Evolutionary conservation across 2,329 filamentous ascomycete species (phyloP).

Genomic region (Penicillium thymicola): DNA sequence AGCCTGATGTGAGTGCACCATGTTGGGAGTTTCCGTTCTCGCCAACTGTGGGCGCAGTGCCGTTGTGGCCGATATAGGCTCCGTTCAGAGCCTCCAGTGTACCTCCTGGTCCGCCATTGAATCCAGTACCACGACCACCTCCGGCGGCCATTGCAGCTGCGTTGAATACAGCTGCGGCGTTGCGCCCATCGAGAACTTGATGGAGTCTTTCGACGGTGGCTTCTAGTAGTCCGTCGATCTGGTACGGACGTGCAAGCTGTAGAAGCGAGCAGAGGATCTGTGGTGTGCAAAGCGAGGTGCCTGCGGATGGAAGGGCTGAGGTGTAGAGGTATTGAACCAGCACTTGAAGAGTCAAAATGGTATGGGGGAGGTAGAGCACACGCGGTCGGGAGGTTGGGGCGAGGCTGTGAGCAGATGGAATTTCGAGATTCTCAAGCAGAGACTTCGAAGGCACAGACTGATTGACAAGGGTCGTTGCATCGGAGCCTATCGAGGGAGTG

Average conservation of each 20-base stretch:
- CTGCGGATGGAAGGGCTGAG: conserved; percentile 73
- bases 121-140: conserved; percentile 78
- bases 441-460: conserved; percentile 30
- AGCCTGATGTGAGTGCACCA: conserved; percentile 35
- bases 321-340: conserved; percentile 93
- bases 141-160: conserved; percentile 97
- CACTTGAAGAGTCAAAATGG: conserved; percentile 81
- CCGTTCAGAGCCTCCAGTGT: conserved; percentile 44
- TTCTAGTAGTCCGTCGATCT: conserved; percentile 87
- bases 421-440: conserved; percentile 45
- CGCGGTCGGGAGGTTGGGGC: conserved; percentile 67
- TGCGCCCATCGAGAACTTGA: conserved; percentile 82
- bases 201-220: conserved; percentile 90
- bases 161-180: conserved; percentile 96
- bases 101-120: conserved; percentile 53
- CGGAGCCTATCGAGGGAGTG: conserved; percentile 56
- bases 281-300: conserved; percentile 79
- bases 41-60: conserved; percentile 18
- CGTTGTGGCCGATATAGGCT: conserved; percentile 26
- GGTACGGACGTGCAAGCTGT: conserved; percentile 89
- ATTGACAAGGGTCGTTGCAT: conserved; percentile 41
- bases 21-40: conserved; percentile 25
- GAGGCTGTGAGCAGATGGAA: conserved; percentile 53
- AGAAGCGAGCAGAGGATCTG: conserved; percentile 94
- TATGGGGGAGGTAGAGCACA: conserved; percentile 90